Conservation (phyloP, 257 asterid genomes). For the Schizonepeta tenuifolia region DNA sequence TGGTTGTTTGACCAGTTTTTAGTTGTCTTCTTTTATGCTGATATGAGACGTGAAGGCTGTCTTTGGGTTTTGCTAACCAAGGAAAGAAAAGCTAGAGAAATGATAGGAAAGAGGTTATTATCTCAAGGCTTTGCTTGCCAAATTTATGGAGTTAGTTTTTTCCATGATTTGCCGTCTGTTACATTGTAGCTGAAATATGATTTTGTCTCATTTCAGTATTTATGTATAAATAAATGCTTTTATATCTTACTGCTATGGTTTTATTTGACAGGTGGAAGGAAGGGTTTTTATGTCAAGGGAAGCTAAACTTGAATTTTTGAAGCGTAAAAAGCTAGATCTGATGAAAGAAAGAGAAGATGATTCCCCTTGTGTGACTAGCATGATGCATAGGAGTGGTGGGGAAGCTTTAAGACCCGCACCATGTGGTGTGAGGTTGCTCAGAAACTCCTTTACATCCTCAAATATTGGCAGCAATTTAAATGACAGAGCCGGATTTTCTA, state of each 20-base stretch:
- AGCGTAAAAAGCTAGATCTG: conserved; percentile 78
- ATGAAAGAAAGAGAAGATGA: conserved; percentile 64
- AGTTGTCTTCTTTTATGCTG: background rate
- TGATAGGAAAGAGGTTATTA: conserved; percentile 8
- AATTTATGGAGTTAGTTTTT: conserved; percentile 5
- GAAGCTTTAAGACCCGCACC: conserved; percentile 78
- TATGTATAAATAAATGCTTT: background rate
- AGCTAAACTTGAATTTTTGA: conserved; percentile 83
- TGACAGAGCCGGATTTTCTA: conserved; percentile 60
- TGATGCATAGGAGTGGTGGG: conserved; percentile 74
- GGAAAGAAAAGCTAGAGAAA: background rate
- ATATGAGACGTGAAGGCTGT: background rate
- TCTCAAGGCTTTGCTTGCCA: conserved; percentile 18
- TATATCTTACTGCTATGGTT: conserved; percentile 24
- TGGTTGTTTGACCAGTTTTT: conserved; percentile 16
- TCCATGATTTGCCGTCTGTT: background rate
- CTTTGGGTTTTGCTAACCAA: conserved; percentile 14
- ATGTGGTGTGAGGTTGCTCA: conserved; percentile 76
- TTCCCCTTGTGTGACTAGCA: conserved; percentile 44
- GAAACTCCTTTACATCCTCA: conserved; percentile 43
- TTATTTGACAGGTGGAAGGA: conserved; percentile 84
- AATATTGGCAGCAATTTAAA: conserved; percentile 48
- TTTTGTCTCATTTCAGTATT: conserved; percentile 16
- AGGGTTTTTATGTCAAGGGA: conserved; percentile 70
- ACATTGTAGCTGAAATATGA: conserved; percentile 14